Percentiles rank a stretch among this genome's conserved stretches.
phyloP scores from a whole-genome alignment of 352 stramenopile genomes.

The Lagenidium sp. region DNA sequence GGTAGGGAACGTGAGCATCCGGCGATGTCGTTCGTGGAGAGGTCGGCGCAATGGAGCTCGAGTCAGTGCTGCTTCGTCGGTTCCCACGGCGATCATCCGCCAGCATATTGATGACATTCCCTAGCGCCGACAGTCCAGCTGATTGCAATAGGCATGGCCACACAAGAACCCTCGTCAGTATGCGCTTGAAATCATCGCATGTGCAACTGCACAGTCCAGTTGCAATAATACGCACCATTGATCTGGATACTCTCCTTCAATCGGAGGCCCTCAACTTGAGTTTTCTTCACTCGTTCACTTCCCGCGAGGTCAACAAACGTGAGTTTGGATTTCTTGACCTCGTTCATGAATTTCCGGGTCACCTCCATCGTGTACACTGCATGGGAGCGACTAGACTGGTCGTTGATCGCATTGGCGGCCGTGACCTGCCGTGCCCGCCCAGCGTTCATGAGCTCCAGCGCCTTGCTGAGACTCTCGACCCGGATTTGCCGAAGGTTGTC shows the following conservation, averaged over 20 bases:
- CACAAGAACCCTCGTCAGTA: background rate
- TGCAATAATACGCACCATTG: slow-evolving; percentile 19
- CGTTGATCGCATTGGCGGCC: slow-evolving; percentile 40
- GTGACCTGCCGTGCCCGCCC: slow-evolving; percentile 29
- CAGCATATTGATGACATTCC: slow-evolving; percentile 49
- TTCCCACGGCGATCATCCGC: slow-evolving; percentile 26
- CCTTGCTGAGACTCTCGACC: slow-evolving; percentile 23
- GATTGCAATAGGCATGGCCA: background rate
- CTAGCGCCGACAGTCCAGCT: slow-evolving; percentile 37
- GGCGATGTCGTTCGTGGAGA: slow-evolving; percentile 5
- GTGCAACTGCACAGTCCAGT: background rate
- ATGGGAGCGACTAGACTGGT: slow-evolving; percentile 51
- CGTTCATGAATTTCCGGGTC: slow-evolving; percentile 22
- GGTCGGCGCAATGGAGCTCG: background rate
- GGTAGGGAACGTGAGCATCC: slow-evolving; percentile 28
- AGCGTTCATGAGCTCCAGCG: slow-evolving; percentile 32
- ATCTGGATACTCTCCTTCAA: slow-evolving; percentile 57
- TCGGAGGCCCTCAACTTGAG: slow-evolving; percentile 31
- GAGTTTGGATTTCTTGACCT: slow-evolving; percentile 43
- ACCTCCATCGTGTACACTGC: slow-evolving; percentile 52
- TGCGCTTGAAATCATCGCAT: too few species aligned
- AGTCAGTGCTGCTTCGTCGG: slow-evolving; percentile 11
- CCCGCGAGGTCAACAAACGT: slow-evolving; percentile 56
- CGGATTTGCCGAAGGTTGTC: slow-evolving; percentile 32
- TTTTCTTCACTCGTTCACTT: slow-evolving; percentile 48